phyloP scores from a whole-genome alignment of 169 alveolate species.

The Plasmodium gaboni region DNA sequence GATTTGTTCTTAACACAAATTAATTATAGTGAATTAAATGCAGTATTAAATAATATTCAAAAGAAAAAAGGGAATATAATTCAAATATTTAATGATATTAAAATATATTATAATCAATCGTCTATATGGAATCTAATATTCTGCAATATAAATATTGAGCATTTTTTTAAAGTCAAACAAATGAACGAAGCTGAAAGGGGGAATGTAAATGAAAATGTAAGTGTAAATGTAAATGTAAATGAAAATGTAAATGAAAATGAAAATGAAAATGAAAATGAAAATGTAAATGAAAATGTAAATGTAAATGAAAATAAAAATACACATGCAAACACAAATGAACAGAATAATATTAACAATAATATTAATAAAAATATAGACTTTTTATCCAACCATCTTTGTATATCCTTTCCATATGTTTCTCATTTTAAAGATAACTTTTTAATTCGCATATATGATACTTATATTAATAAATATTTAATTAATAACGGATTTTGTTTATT shows the following conservation, averaged over 20 bases:
- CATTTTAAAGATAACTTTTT: constrained; percentile 6
- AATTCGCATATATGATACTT: constrained; percentile 32
- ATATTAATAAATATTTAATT: constrained; percentile 27
- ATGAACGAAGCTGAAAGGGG: neutral
- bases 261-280: neutral
- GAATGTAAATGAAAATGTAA: too few species aligned
- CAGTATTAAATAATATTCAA: constrained; percentile 25
- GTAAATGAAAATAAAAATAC: neutral
- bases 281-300: neutral
- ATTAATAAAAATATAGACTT: neutral
- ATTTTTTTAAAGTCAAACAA: neutral
- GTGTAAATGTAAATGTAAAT: neutral
- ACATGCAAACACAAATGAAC: neutral
- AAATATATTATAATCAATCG: neutral
- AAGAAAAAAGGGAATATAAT: neutral
- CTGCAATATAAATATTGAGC: neutral
- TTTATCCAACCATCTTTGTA: neutral
- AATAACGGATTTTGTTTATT: constrained; percentile 27
- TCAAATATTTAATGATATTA: constrained; percentile 13
- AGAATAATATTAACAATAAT: neutral
- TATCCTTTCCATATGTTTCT: neutral
- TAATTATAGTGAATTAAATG: constrained; percentile 41
- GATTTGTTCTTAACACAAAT: constrained; percentile 31
- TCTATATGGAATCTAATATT: constrained; percentile 49
- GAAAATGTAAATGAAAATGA: neutral